A percentile compares a stretch with the other conserved stretches of the same genome.
Evolutionary conservation across 108 stramenopile species (phyloP).

Genomic region (Cylindrotheca closterium): DNA sequence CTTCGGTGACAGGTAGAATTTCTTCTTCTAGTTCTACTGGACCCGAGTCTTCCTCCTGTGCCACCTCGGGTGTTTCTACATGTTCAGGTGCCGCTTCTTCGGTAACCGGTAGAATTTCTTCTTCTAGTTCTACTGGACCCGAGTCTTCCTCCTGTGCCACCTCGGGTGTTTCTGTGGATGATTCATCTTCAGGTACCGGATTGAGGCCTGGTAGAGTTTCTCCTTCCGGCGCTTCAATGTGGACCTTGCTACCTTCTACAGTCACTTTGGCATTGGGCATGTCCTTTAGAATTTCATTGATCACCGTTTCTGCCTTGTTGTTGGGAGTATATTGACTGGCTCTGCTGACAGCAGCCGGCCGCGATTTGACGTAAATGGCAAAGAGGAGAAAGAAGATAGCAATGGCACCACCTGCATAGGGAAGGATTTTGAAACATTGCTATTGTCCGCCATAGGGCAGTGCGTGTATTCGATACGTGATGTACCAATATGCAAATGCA

Average conservation of each 20-base stretch:
- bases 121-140: too few relatives aligned
- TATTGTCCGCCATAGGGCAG: neutral
- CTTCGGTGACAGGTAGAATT: too few relatives aligned
- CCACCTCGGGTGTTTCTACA: too few relatives aligned
- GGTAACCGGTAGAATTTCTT: too few relatives aligned
- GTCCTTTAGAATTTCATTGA: neutral
- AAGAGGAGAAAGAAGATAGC: conserved; percentile 22
- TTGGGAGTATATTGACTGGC: neutral
- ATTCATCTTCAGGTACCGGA: too few relatives aligned
- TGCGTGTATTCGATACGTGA: neutral
- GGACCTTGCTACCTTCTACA: neutral
- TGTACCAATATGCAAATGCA: neutral
- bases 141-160: neutral
- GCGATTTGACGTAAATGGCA: conserved; percentile 28
- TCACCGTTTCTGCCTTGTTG: neutral
- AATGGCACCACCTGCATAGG: conserved; percentile 21
- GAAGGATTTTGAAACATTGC: conserved; percentile 30
- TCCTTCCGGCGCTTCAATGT: neutral
- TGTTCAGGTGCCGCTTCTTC: neutral
- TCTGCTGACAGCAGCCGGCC: neutral
- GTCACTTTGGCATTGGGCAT: too few relatives aligned
- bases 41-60: too few relatives aligned
- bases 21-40: too few relatives aligned
- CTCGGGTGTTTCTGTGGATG: too few relatives aligned
- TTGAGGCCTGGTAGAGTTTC: too few relatives aligned